Evolutionary conservation across 768 basidiomycete genomes (phyloP), one percentile per base, ranked within the genome.

Genomic region (Xanthoconium purpureum): DNA sequence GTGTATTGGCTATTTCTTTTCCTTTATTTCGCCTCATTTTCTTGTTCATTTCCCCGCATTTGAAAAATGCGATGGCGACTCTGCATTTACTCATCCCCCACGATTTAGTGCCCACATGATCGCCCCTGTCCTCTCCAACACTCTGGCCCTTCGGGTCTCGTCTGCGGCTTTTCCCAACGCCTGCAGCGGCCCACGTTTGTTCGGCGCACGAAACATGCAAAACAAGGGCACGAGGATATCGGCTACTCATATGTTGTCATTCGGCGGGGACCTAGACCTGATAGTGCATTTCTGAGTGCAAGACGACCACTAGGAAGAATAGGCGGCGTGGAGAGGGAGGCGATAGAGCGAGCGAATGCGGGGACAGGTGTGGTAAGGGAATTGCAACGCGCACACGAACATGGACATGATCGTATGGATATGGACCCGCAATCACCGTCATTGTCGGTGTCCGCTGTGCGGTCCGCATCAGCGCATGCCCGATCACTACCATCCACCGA

Each of bases 191-290:
- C 96, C 11, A 74, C 78, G 11, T 97, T 97, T 72, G 79, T 94
- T 38, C 86, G 93, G 30, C 80, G 77, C 56, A 98, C 94, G 18
- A 98, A 97, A 69, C 92, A 96, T 70, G 87, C 89, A 24, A 83
- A 81, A 28, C 71, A 81, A 33, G 94, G 93, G 2, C 90, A 95
- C 59, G 94, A 96, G 71, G 89, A 96, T 62, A 81, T 85, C 36
- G 84, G 82, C 35, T 98, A 94, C 69, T 91, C 92, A 17, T 99
- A 99, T 68, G 82, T 97, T 47, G 89, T 94, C 32, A 80, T 99
- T 53, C 85, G 85, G 33, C 80, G 93, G 48, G 96, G 95, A 3
- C 60, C 75, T 30, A 79, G 95, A 55, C 94, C 94, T 9, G 58
- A 65, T 45, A 52, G 48, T 42, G 54, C 50, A 28, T 29, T 14